phyloP scores from a whole-genome alignment of 2,329 filamentous ascomycete species.

The Zymoseptoria pseudotritici region DNA sequence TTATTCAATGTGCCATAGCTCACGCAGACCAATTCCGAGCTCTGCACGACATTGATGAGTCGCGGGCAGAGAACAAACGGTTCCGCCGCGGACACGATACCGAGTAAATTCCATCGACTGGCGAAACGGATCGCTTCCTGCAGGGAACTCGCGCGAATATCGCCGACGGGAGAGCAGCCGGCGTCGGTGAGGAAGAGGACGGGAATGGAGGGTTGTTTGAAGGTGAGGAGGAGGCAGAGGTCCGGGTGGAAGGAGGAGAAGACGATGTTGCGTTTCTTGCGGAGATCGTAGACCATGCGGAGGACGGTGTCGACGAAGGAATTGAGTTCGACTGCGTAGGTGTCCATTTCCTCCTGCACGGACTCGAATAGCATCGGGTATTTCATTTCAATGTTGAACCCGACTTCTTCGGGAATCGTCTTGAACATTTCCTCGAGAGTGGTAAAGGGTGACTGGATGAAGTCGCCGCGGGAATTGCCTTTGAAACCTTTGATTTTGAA shows the following conservation, averaged over 20 bases:
- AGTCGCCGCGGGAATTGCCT: constrained; percentile 85
- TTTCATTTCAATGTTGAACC: constrained; percentile 99
- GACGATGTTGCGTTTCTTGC: constrained; percentile 78
- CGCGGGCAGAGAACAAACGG: constrained; percentile 83
- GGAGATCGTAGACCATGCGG: constrained; percentile 79
- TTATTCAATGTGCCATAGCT: constrained; percentile 93
- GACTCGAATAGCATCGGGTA: constrained; percentile 97
- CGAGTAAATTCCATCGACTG: constrained; percentile 86
- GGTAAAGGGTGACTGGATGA: constrained; percentile 92
- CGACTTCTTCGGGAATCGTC: constrained; percentile 71
- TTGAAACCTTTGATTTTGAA: constrained; percentile 95
- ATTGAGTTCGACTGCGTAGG: constrained; percentile 91
- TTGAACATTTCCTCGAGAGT: constrained; percentile 90
- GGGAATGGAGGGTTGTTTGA: constrained; percentile 95
- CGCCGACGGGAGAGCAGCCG: constrained; percentile 70
- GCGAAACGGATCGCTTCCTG: constrained; percentile 96
- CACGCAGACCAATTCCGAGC: constrained; percentile 86
- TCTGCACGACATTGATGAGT: constrained; percentile 86
- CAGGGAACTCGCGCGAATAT: constrained; percentile 81
- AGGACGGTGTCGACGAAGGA: constrained; percentile 93
- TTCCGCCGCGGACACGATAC: constrained; percentile 81
- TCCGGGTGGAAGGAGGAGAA: constrained; percentile 98
- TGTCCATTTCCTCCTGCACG: constrained; percentile 93
- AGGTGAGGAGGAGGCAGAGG: constrained; percentile 84
- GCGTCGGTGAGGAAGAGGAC: constrained; percentile 92